Conservation (phyloP, 2,329 filamentous ascomycete genomes). For the Neofusicoccum ribis region DNA sequence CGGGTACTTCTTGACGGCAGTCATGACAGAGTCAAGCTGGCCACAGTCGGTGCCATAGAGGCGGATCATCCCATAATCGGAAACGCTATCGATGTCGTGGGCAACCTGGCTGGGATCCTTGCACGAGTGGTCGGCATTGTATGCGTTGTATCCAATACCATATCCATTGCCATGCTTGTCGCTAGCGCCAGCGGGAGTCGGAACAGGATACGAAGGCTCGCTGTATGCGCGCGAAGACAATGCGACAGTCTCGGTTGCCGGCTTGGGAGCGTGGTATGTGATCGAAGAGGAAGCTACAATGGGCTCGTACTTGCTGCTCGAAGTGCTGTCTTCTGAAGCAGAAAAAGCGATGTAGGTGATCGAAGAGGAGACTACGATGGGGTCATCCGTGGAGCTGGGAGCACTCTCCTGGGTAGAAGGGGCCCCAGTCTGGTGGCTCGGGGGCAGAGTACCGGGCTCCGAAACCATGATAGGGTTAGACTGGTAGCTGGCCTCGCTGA, state of each 20-base stretch:
- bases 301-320: no score
- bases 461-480: not conserved
- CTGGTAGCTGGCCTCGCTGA: not conserved
- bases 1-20: conserved; percentile 57
- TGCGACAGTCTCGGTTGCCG: not conserved
- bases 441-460: not conserved
- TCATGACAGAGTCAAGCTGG: conserved; percentile 64
- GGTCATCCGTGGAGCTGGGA: not conserved
- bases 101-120: conserved; percentile 65
- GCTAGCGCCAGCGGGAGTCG: not conserved
- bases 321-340: not conserved
- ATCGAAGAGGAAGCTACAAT: no score
- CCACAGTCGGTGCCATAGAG: conserved; percentile 81
- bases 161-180: not conserved
- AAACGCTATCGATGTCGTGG: conserved; percentile 61
- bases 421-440: not conserved
- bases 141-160: conserved; percentile 18
- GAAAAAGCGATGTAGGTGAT: not conserved
- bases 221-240: not conserved
- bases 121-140: conserved; percentile 49
- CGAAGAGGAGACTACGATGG: not conserved
- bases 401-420: not conserved
- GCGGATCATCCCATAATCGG: conserved; percentile 66
- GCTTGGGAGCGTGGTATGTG: no score
- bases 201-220: not conserved